phyloP scores from a whole-genome alignment of 345 rosid species.

The Sapria himalayana region DNA sequence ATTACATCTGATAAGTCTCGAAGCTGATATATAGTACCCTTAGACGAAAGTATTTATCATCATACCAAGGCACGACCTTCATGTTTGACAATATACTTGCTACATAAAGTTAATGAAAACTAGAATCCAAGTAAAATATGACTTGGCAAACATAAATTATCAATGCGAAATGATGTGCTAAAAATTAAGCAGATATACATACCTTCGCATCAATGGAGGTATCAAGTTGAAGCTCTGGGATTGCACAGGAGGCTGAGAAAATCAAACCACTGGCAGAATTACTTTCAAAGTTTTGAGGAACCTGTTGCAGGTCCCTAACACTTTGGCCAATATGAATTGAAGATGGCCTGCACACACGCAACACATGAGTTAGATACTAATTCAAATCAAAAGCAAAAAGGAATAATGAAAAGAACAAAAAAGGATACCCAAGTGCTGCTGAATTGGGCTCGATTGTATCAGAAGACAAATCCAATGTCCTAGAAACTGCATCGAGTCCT shows the following conservation, averaged over 20 bases:
- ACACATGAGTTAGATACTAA: constrained; percentile 5
- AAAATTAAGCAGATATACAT: constrained; percentile 7
- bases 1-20: too few relatives aligned
- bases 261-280: constrained; percentile 22
- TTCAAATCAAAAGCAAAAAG: background rate
- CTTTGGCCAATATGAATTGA: constrained; percentile 28
- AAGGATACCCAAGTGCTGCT: constrained; percentile 36
- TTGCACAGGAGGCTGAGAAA: constrained; percentile 22
- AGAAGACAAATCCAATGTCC: constrained; percentile 34
- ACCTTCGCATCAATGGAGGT: constrained; percentile 33
- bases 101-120: too few relatives aligned
- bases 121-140: too few relatives aligned
- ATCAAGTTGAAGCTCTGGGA: constrained; percentile 33
- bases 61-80: too few relatives aligned
- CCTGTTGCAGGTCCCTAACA: constrained; percentile 25
- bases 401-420: constrained; percentile 1
- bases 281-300: constrained; percentile 28
- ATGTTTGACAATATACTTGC: too few relatives aligned
- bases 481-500: constrained; percentile 33
- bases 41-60: too few relatives aligned
- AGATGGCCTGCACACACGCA: constrained; percentile 23
- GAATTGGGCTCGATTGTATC: constrained; percentile 39
- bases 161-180: too few relatives aligned
- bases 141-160: too few relatives aligned
- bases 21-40: too few relatives aligned